Conservation (phyloP, 1,139 yeast genomes). For the Suhomyces choctaworum region DNA sequence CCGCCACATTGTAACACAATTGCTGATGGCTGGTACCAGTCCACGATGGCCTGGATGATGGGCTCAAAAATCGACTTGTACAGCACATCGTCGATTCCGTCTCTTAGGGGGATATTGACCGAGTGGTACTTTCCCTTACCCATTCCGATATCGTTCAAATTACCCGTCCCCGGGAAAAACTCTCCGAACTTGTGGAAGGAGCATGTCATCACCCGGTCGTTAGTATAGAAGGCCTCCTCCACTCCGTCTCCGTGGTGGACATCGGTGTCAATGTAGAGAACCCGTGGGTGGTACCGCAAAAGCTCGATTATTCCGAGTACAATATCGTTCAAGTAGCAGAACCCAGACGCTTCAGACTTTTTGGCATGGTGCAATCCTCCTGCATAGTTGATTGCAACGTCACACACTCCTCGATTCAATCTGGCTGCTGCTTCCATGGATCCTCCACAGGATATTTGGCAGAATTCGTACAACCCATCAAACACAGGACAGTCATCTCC, state of each 20-base stretch:
- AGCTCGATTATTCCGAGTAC: conserved; percentile 89
- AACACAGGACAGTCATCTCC: conserved; percentile 98
- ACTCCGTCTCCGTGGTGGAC: conserved; percentile 99
- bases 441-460: conserved; percentile 93
- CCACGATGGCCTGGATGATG: conserved; percentile 74
- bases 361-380: conserved; percentile 98
- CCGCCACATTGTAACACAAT: conserved; percentile 95
- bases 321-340: conserved; percentile 84
- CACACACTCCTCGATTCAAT: conserved; percentile 87
- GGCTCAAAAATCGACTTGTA: conserved; percentile 89
- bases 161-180: conserved; percentile 96
- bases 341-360: conserved; percentile 93
- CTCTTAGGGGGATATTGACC: conserved; percentile 85
- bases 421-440: conserved; percentile 98
- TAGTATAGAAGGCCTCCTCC: conserved; percentile 94
- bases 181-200: conserved; percentile 97
- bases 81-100: conserved; percentile 89
- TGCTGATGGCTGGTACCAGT: conserved; percentile 92
- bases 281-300: conserved; percentile 88
- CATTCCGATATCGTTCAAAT: conserved; percentile 81
- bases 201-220: conserved; percentile 96
- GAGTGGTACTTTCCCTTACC: conserved; percentile 88
- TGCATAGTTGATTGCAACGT: conserved; percentile 94
- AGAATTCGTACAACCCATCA: conserved; percentile 92
- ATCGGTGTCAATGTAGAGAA: conserved; percentile 90